phyloP scores from a whole-genome alignment of 805 yeast species.

The Naumovozyma baii region DNA sequence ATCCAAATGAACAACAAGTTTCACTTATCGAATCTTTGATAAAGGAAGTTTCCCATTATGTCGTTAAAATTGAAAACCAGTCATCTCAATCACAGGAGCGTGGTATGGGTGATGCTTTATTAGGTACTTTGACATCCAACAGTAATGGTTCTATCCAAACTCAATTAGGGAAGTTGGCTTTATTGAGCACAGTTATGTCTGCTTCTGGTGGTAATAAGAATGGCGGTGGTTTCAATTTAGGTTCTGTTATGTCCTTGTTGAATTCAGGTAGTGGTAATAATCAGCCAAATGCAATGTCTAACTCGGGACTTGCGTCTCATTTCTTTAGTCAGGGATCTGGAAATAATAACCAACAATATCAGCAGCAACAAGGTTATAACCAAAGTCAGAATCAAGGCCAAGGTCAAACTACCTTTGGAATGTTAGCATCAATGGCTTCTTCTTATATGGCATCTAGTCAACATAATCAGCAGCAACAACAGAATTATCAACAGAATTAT shows the following conservation, averaged over 20 bases:
- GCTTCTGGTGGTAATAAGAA: conserved; percentile 2
- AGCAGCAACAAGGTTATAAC: conserved; percentile 6
- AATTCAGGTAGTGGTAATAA: conserved; percentile 5
- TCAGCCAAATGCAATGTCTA: conserved; percentile 13
- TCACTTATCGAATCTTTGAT: conserved; percentile 19
- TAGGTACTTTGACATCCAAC: conserved; percentile 14
- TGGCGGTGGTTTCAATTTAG: conserved; percentile 15
- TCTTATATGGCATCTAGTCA: conserved; percentile 5
- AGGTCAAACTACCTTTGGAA: conserved; percentile 10
- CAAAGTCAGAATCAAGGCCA: conserved; percentile 5
- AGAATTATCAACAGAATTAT: conserved; percentile 4
- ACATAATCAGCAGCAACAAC: background rate
- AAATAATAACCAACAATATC: conserved; percentile 4
- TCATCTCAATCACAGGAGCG: conserved; percentile 6
- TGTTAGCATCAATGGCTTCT: conserved; percentile 17
- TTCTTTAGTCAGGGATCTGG: conserved; percentile 20
- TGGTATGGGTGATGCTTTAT: conserved; percentile 16
- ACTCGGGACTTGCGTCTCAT: conserved; percentile 21
- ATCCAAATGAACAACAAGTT: conserved; percentile 18
- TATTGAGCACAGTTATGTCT: conserved; percentile 18
- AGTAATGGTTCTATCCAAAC: conserved; percentile 20
- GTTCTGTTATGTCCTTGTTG: conserved; percentile 18
- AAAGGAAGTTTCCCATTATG: background rate
- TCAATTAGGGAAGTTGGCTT: conserved; percentile 25
- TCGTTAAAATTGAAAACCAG: conserved; percentile 1